These are phyloP conservation scores for Boletus semigastroideus DNA, from an alignment of 1,284 basidiomycete species.

Conservation along the genomic window DNA sequence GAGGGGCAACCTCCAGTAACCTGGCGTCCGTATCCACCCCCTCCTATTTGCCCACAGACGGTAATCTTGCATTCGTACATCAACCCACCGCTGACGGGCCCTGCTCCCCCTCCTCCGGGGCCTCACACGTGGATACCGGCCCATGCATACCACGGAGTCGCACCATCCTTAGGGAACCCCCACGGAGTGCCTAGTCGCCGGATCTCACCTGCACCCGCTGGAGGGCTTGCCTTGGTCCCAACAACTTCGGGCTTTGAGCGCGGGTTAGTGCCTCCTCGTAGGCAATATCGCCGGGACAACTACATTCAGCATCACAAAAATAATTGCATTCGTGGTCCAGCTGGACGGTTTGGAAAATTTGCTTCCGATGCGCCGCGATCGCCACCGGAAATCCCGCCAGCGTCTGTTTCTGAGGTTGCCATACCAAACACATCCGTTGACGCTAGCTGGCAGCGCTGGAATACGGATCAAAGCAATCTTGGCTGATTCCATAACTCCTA, in stretches of 20 bases:
- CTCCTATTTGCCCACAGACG: constrained; percentile 28
- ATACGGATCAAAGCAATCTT: constrained; percentile 10
- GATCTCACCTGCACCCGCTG: constrained; percentile 15
- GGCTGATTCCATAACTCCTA: constrained; percentile 2
- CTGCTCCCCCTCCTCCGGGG: constrained; percentile 20
- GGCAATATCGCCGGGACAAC: constrained; percentile 33
- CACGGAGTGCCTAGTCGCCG: constrained; percentile 18
- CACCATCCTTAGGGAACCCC: constrained; percentile 14
- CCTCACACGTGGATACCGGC: constrained; percentile 29
- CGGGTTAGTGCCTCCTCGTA: constrained; percentile 27
- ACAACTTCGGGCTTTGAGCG: constrained; percentile 27
- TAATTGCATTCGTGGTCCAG: constrained; percentile 18
- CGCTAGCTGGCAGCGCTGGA: constrained; percentile 22
- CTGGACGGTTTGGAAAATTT: constrained; percentile 21
- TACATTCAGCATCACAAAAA: constrained; percentile 28
- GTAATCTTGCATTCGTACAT: constrained; percentile 33
- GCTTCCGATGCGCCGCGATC: constrained; percentile 20
- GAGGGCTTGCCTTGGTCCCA: constrained; percentile 13
- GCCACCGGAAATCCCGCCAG: constrained; percentile 15
- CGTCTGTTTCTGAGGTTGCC: constrained; percentile 7
- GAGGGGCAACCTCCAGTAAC: constrained; percentile 25
- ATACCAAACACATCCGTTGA: constrained; percentile 14
- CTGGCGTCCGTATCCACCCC: constrained; percentile 32
- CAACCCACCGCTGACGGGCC: constrained; percentile 20
- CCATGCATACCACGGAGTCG: constrained; percentile 24